Percentiles rank a stretch among this genome's conserved stretches.
Conservation (phyloP, 73 alveolate species). For the Effrenium voratum region DNA sequence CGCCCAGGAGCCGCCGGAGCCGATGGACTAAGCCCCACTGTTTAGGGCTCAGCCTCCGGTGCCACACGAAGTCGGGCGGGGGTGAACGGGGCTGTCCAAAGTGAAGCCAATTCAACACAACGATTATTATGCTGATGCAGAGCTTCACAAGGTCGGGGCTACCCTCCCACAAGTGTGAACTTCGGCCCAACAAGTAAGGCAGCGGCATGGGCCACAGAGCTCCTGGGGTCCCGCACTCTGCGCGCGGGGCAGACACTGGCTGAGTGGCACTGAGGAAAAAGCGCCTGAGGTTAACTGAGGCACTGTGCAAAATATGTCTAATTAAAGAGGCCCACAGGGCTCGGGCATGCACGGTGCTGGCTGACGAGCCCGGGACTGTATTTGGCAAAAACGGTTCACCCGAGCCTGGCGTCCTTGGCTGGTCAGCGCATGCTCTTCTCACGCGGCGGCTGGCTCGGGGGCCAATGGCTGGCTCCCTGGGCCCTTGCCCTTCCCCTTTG, state of each 20-base stretch:
- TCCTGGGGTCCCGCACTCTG: background rate
- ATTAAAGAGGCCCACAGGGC: background rate
- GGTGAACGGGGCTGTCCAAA: background rate
- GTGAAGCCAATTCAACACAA: background rate
- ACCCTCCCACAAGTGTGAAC: background rate
- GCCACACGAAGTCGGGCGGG: background rate
- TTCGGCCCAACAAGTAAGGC: background rate
- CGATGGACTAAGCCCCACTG: background rate
- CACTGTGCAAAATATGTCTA: background rate
- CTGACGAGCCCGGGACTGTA: background rate
- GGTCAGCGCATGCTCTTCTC: background rate
- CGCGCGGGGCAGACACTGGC: too few relatives aligned
- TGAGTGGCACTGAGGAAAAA: background rate
- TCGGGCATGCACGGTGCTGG: background rate
- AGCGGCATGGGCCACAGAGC: slow-evolving; percentile 29
- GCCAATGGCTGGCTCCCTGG: background rate
- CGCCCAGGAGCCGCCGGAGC: background rate
- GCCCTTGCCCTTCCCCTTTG: background rate
- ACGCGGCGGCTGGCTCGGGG: background rate
- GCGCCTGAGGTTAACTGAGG: background rate
- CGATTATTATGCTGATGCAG: background rate
- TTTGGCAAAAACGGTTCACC: too few relatives aligned
- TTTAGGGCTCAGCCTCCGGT: background rate
- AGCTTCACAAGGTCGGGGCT: background rate
- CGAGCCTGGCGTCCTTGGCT: too few relatives aligned